These are phyloP conservation scores for Coccomyxa subellipsoidea DNA, from an alignment of 163 green algal species.

Conservation along the genomic window DNA sequence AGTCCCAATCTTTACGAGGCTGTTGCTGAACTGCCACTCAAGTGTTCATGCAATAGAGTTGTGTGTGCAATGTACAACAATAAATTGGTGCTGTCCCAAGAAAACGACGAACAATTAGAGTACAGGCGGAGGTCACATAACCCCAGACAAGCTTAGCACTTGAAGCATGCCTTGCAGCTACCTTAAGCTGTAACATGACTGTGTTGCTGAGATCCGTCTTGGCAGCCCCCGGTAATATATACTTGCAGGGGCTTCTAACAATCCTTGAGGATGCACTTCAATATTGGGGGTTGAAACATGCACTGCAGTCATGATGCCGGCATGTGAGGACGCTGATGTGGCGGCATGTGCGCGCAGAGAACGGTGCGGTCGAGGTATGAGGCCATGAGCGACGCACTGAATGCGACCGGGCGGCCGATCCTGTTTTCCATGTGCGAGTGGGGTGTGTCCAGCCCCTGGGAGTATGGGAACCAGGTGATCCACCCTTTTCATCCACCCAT, in stretches of 20 bases:
- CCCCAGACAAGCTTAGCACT: background rate
- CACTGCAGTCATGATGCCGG: background rate
- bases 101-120: too few species aligned
- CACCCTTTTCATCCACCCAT: background rate
- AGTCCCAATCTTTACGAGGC: background rate
- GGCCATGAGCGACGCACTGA: constrained; percentile 69
- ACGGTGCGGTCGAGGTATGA: constrained; percentile 33
- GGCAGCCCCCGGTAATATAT: too few species aligned
- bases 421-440: constrained; percentile 75
- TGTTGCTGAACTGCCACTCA: background rate
- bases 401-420: constrained; percentile 62
- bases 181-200: too few species aligned
- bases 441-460: constrained; percentile 59
- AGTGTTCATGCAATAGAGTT: background rate
- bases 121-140: background rate
- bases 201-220: background rate
- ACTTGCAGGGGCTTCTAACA: too few species aligned
- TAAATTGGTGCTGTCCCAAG: background rate
- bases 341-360: background rate
- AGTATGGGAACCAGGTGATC: constrained; percentile 39
- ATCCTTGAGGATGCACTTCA: too few species aligned
- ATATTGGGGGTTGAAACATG: background rate
- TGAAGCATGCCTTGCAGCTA: background rate
- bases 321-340: background rate
- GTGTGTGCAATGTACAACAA: background rate